These are phyloP conservation scores for Globisporangium abappressorium DNA, from an alignment of 352 stramenopile genomes.

Conservation along the genomic window DNA sequence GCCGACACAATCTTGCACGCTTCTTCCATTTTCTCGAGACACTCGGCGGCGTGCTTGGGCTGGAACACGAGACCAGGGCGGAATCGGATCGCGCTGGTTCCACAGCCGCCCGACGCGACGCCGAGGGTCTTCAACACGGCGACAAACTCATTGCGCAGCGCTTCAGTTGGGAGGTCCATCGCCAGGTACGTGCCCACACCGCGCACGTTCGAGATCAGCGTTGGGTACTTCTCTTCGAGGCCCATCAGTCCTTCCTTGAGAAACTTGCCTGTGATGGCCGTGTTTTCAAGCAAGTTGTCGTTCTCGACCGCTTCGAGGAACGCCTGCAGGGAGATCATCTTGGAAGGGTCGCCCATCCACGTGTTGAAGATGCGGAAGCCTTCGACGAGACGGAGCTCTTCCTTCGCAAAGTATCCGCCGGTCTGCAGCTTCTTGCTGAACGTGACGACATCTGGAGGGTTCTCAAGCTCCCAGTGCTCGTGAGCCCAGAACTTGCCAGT, in stretches of 20 bases:
- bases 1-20: slow-evolving; percentile 35
- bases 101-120: slow-evolving; percentile 65
- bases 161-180: slow-evolving; percentile 67
- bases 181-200: slow-evolving; percentile 79
- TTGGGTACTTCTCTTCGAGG: slow-evolving; percentile 46
- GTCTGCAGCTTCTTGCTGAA: slow-evolving; percentile 88
- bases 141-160: slow-evolving; percentile 65
- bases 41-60: slow-evolving; percentile 69
- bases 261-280: slow-evolving; percentile 65
- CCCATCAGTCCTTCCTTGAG: slow-evolving; percentile 50
- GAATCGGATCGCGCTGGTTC: slow-evolving; percentile 68
- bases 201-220: slow-evolving; percentile 68
- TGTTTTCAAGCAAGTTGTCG: slow-evolving; percentile 68
- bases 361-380: slow-evolving; percentile 87
- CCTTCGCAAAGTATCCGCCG: slow-evolving; percentile 78
- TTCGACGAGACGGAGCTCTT: slow-evolving; percentile 64
- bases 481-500: slow-evolving; percentile 86
- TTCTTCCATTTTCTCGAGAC: slow-evolving; percentile 65
- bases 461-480: slow-evolving; percentile 75
- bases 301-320: slow-evolving; percentile 65
- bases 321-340: slow-evolving; percentile 79
- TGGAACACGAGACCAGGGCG: slow-evolving; percentile 77
- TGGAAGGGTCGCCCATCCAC: slow-evolving; percentile 85
- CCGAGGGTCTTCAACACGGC: slow-evolving; percentile 53
- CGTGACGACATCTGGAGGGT: slow-evolving; percentile 78